Evolutionary conservation across 1,284 basidiomycete species (phyloP), one percentile per base, ranked within the genome.

Genomic region (Sporisorium graminicola): DNA sequence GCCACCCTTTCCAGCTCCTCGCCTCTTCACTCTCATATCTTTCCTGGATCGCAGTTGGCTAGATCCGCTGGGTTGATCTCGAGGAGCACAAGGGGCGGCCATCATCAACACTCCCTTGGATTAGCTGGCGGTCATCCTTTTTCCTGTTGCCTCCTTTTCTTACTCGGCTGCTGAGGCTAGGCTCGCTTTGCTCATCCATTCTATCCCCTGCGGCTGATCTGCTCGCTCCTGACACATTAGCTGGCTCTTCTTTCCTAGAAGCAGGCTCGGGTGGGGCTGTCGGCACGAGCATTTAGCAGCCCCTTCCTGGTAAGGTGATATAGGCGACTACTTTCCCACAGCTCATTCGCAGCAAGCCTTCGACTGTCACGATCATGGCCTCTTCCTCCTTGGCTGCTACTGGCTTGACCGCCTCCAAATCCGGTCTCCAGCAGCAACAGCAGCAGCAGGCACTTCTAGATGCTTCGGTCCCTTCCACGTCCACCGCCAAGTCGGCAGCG

Each of bases 371-470:
- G 58, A 65, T 9, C 55, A 76, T 76, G 74, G 65, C 74, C 9
- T 65, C 64, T 56, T 76, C 74, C 1, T 52, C 68, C 0, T 69
- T 76, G 2, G 74, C 74, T 42, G 65, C 74, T 3, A 76, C 74
- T 3, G 68, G 74, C 69, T 65, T 76, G 61, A 72, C 74, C 54
- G 65, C 74, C 68, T 72, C 74, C 51, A 61, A 68, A 33, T 47
- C 65, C 6, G 69, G 53, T 44, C 65, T 72, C 7, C 65, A 72
- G 46, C 74, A 76, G 59, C 68, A 72, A 43, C 64, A 76, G 60
- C 74, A 72, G 43, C 74, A 76, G 46, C 74, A 72, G 56, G 73
- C 73, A 5, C 64, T 75, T 12, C 60, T 75, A 26, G 63, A 75
- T 65, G 61, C 68, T 42, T 50, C 67, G 14, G 46, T 65, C 27